phyloP scores from a whole-genome alignment of 805 yeast species.

The Danielia oregonensis region DNA sequence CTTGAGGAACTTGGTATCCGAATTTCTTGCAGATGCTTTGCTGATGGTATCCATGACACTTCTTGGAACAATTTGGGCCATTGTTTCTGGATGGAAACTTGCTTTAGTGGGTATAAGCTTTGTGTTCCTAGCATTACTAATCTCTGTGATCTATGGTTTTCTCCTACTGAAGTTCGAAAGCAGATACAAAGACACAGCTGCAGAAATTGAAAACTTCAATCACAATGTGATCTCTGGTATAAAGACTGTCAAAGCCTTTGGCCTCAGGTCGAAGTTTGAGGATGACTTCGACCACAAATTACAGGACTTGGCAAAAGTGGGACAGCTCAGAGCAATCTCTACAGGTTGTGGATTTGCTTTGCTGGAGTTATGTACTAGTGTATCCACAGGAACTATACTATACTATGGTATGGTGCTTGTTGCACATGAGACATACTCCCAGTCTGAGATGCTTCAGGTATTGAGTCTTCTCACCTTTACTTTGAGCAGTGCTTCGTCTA shows the following conservation, averaged over 20 bases:
- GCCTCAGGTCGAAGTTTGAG: conserved; percentile 48
- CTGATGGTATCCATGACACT: conserved; percentile 52
- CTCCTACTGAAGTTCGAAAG: conserved; percentile 55
- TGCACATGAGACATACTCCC: conserved; percentile 50
- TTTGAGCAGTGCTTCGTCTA: conserved; percentile 54
- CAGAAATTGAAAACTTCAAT: conserved; percentile 46
- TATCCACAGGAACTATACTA: conserved; percentile 69
- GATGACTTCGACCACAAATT: conserved; percentile 31
- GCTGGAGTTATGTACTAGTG: conserved; percentile 48
- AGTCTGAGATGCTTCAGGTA: conserved; percentile 61
- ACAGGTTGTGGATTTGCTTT: conserved; percentile 69
- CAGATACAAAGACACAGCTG: conserved; percentile 53
- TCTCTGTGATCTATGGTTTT: conserved; percentile 51
- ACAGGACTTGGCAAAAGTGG: conserved; percentile 30
- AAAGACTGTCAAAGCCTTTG: conserved; percentile 59
- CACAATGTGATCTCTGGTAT: conserved; percentile 57
- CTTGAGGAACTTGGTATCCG: conserved; percentile 59
- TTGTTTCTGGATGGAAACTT: conserved; percentile 79
- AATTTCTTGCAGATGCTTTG: conserved; percentile 52
- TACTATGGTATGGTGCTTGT: conserved; percentile 80
- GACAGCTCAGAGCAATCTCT: conserved; percentile 49
- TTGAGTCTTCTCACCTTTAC: conserved; percentile 73
- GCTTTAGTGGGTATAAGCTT: conserved; percentile 78
- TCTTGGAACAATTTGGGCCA: conserved; percentile 74
- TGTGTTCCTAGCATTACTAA: conserved; percentile 56